Percentiles rank a stretch among this genome's conserved stretches.
Evolutionary conservation across 768 basidiomycete species (phyloP).

Genomic region (Lentinula guzmanii): DNA sequence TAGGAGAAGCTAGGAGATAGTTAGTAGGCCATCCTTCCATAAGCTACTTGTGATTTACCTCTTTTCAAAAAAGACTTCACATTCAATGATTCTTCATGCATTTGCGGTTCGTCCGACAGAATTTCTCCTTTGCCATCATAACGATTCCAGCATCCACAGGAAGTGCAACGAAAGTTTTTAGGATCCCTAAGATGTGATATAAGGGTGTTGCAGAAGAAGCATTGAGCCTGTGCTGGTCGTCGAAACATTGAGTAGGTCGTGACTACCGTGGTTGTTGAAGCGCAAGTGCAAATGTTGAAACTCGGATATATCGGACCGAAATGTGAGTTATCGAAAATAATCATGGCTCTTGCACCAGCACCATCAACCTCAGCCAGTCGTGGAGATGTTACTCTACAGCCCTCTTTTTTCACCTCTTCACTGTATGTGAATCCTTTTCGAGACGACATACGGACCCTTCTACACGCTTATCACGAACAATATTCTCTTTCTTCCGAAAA

Average conservation of each 20-base stretch:
- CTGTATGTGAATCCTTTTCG: constrained; percentile 61
- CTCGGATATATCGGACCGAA: neutral
- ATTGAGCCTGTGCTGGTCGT: constrained; percentile 43
- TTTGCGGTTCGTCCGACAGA: constrained; percentile 79
- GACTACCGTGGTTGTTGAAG: constrained; percentile 8
- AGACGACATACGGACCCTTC: constrained; percentile 54
- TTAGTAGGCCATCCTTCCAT: neutral
- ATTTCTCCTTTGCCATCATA: constrained; percentile 72
- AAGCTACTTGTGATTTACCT: constrained; percentile 35
- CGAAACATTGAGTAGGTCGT: constrained; percentile 40
- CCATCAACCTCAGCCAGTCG: constrained; percentile 34
- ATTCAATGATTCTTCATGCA: constrained; percentile 78
- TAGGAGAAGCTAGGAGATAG: constrained; percentile 48
- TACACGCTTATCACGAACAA: constrained; percentile 45
- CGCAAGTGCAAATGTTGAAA: neutral
- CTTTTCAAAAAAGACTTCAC: constrained; percentile 61
- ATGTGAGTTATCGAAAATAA: neutral
- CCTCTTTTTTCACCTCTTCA: constrained; percentile 74
- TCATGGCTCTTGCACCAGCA: constrained; percentile 38
- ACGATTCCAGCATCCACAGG: constrained; percentile 71
- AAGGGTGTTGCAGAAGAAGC: constrained; percentile 67
- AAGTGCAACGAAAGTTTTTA: constrained; percentile 57
- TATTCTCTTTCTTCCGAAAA: constrained; percentile 27
- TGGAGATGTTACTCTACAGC: constrained; percentile 63
- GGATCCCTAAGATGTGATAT: constrained; percentile 38